Evolutionary conservation across 2,329 filamentous ascomycete species (phyloP), one percentile per base, ranked within the genome.

Genomic region (Mycocentrospora acerina): DNA sequence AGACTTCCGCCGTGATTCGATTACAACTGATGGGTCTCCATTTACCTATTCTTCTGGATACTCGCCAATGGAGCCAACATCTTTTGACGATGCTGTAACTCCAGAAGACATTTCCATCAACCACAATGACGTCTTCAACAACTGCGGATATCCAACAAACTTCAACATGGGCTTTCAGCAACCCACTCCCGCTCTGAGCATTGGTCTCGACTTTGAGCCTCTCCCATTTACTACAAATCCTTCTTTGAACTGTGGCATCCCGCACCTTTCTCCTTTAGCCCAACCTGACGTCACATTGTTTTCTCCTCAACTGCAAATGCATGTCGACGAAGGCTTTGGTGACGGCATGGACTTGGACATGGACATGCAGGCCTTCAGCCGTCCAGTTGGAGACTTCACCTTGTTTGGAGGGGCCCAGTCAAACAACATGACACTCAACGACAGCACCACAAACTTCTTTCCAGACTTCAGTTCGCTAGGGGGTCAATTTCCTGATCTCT

Each of bases 211-310:
- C 32, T 73, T 76, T 32, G 66, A 67, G 24, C 65, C 69, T 41
- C 71, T 70, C 14, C 65, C 49, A 47, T 66, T 64, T 43, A 38
- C 44, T 9, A 32, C 55, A 10, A 55, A 54, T 31, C 47, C 36
- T 35, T 51, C 51, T 22, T 38, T 52, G 18, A 44, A 48, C 17
- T 43, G 32, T 28, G 51, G 56, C 18, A 53, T 67, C 6, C 60
- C 66, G 24, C 83, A 87, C 44, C 77, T 88, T 45, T 89, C 85
- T 3, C 84, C 85, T 7, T 74, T 76, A 37, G 85, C 82, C 4
- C 84, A 88, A 54, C 76, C 78, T 24, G 82, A 85, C 43, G 71
- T 81, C 2, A 86, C 87, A 70, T 75, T 88, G 22, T 85, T 77
- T 66, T 85, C 85, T 8, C 82, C 85, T 32, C 75, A 76, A 28